Conservation (phyloP, 129 eudicot genomes). For the Artemisia annua region DNA sequence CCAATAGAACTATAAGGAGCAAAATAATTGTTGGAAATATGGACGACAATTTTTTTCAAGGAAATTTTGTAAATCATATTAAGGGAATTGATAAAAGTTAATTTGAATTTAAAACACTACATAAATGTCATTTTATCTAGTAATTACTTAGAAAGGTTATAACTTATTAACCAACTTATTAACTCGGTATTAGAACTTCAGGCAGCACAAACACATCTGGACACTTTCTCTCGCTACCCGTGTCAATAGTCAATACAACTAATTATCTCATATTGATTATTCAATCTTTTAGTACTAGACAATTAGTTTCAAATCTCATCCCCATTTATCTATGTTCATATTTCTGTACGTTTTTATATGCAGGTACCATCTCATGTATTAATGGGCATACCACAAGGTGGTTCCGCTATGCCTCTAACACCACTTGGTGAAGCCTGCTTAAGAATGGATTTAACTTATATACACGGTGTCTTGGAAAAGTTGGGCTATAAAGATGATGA, state of each 20-base stretch:
- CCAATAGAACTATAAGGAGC: neutral
- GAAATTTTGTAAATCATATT: neutral
- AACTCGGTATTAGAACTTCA: neutral
- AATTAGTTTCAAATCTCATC: neutral
- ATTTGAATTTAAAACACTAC: neutral
- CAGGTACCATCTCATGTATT: conserved; percentile 81
- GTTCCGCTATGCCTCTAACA: conserved; percentile 54
- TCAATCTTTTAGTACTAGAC: neutral
- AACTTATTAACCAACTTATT: neutral
- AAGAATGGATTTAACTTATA: conserved; percentile 86
- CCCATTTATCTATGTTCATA: neutral
- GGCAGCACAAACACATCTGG: neutral
- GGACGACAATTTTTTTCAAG: neutral
- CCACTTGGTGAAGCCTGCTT: conserved; percentile 92
- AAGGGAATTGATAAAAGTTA: neutral
- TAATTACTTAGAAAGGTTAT: neutral
- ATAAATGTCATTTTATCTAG: neutral
- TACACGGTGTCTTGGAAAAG: conserved; percentile 77
- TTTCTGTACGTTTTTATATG: neutral
- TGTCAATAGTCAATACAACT: neutral
- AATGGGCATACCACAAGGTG: conserved; percentile 79
- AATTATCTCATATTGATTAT: neutral
- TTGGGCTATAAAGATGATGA: conserved; percentile 95
- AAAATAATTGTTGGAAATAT: neutral
- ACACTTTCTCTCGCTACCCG: neutral